Percentiles rank a stretch among this genome's conserved stretches.
Evolutionary conservation across 1,284 basidiomycete species (phyloP).

Genomic region (Xerocomus amazonicus): DNA sequence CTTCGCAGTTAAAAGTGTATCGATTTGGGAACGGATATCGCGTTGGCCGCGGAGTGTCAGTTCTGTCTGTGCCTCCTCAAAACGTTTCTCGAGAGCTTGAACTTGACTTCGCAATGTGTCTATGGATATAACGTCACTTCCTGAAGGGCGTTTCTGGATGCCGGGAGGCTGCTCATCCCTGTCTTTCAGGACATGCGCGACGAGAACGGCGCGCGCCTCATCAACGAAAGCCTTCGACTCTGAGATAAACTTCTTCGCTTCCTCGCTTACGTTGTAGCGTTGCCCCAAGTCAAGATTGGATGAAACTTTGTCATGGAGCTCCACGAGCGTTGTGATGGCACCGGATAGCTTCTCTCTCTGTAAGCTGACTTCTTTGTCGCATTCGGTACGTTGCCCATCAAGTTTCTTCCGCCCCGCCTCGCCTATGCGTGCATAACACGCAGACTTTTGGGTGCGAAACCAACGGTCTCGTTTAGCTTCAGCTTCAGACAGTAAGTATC

Average conservation of each 20-base stretch:
- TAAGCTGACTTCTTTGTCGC: conserved; percentile 21
- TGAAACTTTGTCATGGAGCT: conserved; percentile 20
- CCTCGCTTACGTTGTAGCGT: conserved; percentile 25
- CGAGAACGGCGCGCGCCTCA: conserved; percentile 25
- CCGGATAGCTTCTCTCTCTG: conserved; percentile 28
- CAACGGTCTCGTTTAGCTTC: conserved; percentile 29
- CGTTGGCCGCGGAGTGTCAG: conserved; percentile 25
- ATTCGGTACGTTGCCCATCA: conserved; percentile 27
- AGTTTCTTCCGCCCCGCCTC: conserved; percentile 29
- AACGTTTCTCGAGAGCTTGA: conserved; percentile 25
- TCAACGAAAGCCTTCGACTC: conserved; percentile 29
- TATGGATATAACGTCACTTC: background rate
- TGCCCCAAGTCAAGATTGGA: conserved; percentile 29
- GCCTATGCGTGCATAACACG: conserved; percentile 28
- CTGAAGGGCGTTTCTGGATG: background rate
- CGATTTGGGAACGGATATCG: conserved; percentile 21
- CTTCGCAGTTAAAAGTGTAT: conserved; percentile 20
- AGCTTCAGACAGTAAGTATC: conserved; percentile 25
- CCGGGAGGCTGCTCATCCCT: conserved; percentile 7
- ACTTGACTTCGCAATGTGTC: conserved; percentile 19
- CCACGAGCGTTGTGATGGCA: conserved; percentile 26
- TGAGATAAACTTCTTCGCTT: conserved; percentile 19
- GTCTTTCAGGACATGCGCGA: conserved; percentile 18
- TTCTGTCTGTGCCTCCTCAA: conserved; percentile 32
- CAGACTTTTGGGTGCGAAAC: conserved; percentile 31